A percentile compares a stretch with the other conserved stretches of the same genome.
These are phyloP conservation scores for Fusarium sp. DNA, from an alignment of 2,329 filamentous ascomycete species.

Conservation along the genomic window DNA sequence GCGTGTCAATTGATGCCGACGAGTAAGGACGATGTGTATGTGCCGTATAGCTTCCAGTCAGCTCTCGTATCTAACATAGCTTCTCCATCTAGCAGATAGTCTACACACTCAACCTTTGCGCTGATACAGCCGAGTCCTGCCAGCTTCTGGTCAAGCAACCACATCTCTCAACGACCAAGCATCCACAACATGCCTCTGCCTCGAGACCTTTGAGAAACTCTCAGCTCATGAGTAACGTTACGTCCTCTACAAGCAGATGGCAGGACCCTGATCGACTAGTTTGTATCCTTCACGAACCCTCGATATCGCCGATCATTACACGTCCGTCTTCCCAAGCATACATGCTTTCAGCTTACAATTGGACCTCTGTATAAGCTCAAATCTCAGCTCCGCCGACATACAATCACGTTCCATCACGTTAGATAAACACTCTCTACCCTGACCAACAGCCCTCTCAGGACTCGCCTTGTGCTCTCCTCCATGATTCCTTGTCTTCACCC, in stretches of 20 bases:
- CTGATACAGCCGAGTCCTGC: too few relatives aligned
- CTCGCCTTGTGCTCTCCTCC: too few relatives aligned
- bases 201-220: not conserved
- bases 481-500: too few relatives aligned
- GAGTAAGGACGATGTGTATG: not conserved
- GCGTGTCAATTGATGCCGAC: not conserved
- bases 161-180: not conserved
- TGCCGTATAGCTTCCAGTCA: not conserved
- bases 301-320: not conserved
- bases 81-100: not conserved
- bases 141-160: not conserved
- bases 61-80: not conserved
- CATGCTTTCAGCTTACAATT: not conserved
- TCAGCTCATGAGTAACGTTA: not conserved
- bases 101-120: not conserved
- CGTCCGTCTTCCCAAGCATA: not conserved
- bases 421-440: too few relatives aligned
- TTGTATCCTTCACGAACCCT: not conserved
- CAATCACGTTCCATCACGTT: too few relatives aligned
- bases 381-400: not conserved
- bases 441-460: too few relatives aligned
- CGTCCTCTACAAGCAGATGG: not conserved
- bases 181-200: not conserved
- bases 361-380: not conserved
- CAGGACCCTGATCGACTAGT: not conserved